Evolutionary conservation across 2,329 filamentous ascomycete species (phyloP).

Genomic region (Pyricularia sp.): DNA sequence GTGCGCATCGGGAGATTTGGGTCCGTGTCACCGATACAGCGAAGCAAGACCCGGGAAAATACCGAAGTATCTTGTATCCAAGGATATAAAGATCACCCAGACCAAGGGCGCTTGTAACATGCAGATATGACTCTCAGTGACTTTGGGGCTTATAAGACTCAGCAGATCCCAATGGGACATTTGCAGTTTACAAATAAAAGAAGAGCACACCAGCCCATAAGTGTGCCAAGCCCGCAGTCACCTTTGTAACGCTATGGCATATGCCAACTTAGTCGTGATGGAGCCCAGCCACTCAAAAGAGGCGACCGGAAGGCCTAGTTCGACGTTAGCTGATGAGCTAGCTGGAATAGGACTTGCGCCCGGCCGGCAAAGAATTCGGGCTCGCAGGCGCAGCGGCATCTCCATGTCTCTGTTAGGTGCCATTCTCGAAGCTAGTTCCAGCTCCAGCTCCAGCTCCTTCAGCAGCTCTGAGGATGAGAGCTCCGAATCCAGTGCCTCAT

Average conservation of each 20-base stretch:
- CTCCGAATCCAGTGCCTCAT: background rate
- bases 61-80: background rate
- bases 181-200: background rate
- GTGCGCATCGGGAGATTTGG: background rate
- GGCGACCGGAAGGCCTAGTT: background rate
- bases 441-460: background rate
- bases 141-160: background rate
- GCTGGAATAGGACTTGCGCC: background rate
- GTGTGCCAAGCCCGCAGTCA: background rate
- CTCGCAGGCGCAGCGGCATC: background rate
- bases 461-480: background rate
- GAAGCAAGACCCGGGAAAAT: background rate
- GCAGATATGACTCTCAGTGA: background rate
- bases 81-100: background rate
- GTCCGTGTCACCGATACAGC: background rate
- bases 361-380: background rate
- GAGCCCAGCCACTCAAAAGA: background rate
- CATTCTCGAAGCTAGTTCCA: background rate
- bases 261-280: background rate
- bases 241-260: background rate
- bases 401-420: background rate
- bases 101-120: background rate
- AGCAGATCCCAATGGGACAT: background rate
- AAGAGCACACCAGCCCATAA: background rate
- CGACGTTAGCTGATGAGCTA: no score